Evolutionary conservation across 108 stramenopile species (phyloP), one percentile per base, ranked within the genome.

Genomic region (Skeletonema marinoi): DNA sequence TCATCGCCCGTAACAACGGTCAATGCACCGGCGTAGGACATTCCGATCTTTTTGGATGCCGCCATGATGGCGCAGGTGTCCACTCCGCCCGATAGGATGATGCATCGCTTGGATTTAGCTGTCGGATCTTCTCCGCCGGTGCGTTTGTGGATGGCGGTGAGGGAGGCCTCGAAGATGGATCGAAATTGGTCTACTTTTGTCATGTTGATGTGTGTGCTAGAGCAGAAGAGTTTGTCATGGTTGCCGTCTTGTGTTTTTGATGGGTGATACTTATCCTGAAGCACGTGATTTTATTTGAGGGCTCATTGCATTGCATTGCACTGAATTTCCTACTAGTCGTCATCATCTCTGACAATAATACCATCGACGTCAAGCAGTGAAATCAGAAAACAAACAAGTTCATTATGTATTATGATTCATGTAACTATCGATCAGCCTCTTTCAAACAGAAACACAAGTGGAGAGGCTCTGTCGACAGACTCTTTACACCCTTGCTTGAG

Each of bases 21-120:
- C 17, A 88, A 32, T 17, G 88, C 88, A 13, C 50, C 79, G 10
- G 69, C 78, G 50, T 78, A 81, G 38, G 38, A 32, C 59, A 88
- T 60, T 10, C 78, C 82, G 46, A 71, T 54, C 11, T 36, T 39
- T 6, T 62, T 44, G 19, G 84, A 62, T 4, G 87, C 87, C 13
- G 78, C 73, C 42, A 88, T 33, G 17, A 88, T 84, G 36, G 88
- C 88, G 54, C 80, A 81, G 44, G 85, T 88, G 71, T 88, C 88
- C n/a, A 88, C 88, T 2, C 88, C 85, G 9, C 88, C 88, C 1
- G 73, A 75, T 4, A 86, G 70, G 68, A 86, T 83, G 7, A 81
- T 38, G 68, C 74, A 81, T 71, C 80, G 74, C 59, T 76, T 32
- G 72, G 71, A 51, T 51, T 51, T 51, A 0, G 6, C 3, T 2